phyloP scores from a whole-genome alignment of 73 alveolate genomes.

The Tetrahymena borealis region DNA sequence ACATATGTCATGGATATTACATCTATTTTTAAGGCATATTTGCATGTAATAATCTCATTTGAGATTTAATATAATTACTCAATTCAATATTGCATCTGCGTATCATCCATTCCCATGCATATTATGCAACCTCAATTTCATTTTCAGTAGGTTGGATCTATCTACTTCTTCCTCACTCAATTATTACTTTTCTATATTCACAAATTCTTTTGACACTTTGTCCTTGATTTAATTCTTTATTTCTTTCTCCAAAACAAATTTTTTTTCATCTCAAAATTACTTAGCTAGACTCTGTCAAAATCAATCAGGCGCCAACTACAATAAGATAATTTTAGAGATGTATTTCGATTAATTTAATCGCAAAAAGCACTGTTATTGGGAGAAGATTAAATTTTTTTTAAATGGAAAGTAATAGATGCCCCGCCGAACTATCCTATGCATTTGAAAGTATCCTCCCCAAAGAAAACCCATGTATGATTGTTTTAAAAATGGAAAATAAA shows the following conservation, averaged over 20 bases:
- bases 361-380: no score
- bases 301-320: no score
- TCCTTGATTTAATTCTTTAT: neutral
- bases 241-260: neutral
- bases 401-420: neutral
- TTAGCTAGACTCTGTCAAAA: neutral
- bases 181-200: neutral
- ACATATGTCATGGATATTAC: neutral
- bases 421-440: neutral
- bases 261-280: neutral
- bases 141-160: neutral
- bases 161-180: neutral
- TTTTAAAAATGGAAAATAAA: neutral
- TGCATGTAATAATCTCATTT: neutral
- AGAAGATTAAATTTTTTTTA: neutral
- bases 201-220: neutral
- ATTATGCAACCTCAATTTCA: neutral
- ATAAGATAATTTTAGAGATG: no score
- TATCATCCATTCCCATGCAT: neutral
- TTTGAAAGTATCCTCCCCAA: neutral
- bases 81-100: neutral
- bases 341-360: no score
- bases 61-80: neutral
- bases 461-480: neutral
- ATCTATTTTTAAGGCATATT: neutral